phyloP scores from a whole-genome alignment of 192 early-diverging fungal genomes.

The Podila clonocystis region DNA sequence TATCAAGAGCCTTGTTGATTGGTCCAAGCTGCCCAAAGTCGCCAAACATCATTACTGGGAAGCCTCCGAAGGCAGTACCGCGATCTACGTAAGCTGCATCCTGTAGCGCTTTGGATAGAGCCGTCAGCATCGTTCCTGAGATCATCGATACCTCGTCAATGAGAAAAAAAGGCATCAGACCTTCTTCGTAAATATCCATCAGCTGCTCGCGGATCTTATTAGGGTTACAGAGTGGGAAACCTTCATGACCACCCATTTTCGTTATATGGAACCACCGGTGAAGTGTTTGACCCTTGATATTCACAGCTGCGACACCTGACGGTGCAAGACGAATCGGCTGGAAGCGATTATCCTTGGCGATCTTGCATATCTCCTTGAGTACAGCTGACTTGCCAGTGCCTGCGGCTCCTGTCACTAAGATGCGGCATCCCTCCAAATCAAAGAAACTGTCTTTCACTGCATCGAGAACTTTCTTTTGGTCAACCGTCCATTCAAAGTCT shows the following conservation, averaged over 20 bases:
- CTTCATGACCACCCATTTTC: slow-evolving; percentile 6
- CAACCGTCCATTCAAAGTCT: slow-evolving; percentile 12
- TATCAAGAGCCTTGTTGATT: slow-evolving; percentile 10
- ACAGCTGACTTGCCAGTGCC: slow-evolving; percentile 24
- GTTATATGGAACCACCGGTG: slow-evolving; percentile 19
- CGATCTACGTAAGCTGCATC: slow-evolving; percentile 4
- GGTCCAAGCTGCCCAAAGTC: slow-evolving; percentile 25
- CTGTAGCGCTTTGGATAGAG: slow-evolving; percentile 9
- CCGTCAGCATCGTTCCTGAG: slow-evolving; percentile 9
- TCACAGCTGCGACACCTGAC: slow-evolving; percentile 27
- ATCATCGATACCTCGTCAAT: slow-evolving; percentile 29
- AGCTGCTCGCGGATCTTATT: slow-evolving; percentile 3
- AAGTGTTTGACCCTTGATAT: slow-evolving; percentile 16
- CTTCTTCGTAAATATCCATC: slow-evolving; percentile 17
- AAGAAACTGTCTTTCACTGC: not conserved
- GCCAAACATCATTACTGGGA: slow-evolving; percentile 16
- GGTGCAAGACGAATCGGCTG: slow-evolving; percentile 9
- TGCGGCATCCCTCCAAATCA: not conserved
- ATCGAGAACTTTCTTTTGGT: slow-evolving; percentile 15
- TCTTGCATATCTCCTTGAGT: not conserved
- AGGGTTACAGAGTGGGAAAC: slow-evolving; percentile 9
- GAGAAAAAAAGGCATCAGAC: slow-evolving; percentile 1
- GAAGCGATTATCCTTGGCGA: not conserved
- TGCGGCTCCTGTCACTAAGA: slow-evolving; percentile 28
- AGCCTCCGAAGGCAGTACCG: slow-evolving; percentile 2